phyloP scores from a whole-genome alignment of 2,329 filamentous ascomycete genomes.

The Talaromyces piceae region DNA sequence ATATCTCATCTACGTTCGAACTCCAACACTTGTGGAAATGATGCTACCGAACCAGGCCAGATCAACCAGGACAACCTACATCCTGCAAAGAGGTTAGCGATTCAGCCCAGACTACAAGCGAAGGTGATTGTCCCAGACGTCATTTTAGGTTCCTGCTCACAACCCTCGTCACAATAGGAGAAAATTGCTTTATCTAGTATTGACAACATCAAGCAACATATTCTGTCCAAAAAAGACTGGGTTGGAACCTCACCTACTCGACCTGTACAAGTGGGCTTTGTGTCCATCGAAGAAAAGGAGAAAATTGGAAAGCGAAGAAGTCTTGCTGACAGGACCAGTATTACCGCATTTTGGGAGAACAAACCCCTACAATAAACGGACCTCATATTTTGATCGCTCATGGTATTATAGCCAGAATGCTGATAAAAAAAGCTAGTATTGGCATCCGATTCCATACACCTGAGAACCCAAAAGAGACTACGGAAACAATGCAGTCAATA shows the following conservation, averaged over 20 bases:
- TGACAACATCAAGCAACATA: conserved; percentile 23
- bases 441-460: conserved; percentile 2
- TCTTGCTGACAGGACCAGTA: conserved; percentile 14
- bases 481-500: conserved; percentile 1
- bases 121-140: not conserved
- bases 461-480: not conserved
- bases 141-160: not conserved
- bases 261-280: conserved; percentile 27
- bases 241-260: conserved; percentile 26
- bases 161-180: conserved; percentile 2
- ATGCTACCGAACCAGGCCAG: not conserved
- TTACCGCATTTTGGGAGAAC: not conserved
- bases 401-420: not conserved
- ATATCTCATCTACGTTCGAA: not conserved
- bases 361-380: conserved; percentile 4
- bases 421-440: not conserved
- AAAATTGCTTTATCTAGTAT: conserved; percentile 12
- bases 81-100: not conserved
- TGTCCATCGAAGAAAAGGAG: conserved; percentile 21
- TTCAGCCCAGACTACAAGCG: not conserved
- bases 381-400: not conserved
- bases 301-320: conserved; percentile 29
- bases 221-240: conserved; percentile 32
- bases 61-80: not conserved
- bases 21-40: not conserved